Evolutionary conservation across 2,329 filamentous ascomycete species (phyloP).

Genomic region (Pestalotiopsis fici): DNA sequence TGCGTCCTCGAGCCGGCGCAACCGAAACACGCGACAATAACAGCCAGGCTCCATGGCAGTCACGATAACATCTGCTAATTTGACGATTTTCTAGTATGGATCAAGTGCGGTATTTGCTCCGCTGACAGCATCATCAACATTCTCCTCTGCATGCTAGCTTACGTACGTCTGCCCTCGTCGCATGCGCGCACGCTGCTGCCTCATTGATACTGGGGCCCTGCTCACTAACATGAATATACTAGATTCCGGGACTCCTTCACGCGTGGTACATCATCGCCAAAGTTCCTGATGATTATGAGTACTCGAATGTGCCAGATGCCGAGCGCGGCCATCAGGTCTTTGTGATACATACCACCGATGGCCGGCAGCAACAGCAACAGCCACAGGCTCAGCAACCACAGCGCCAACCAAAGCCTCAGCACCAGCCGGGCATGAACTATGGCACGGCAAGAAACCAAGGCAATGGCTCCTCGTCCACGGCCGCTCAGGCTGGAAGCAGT

Average conservation of each 20-base stretch:
- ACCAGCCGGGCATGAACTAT: constrained; percentile 44
- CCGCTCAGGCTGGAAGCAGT: constrained; percentile 42
- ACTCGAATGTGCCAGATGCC: constrained; percentile 62
- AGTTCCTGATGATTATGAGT: constrained; percentile 78
- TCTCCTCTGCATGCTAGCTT: constrained; percentile 79
- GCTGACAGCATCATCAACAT: constrained; percentile 95
- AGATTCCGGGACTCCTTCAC: constrained; percentile 86
- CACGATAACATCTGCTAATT: background rate
- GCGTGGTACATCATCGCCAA: constrained; percentile 97
- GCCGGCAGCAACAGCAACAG: constrained; percentile 32
- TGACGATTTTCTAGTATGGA: constrained; percentile 70
- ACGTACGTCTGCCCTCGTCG: constrained; percentile 38
- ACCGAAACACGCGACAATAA: background rate
- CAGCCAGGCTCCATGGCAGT: background rate
- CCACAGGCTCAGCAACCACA: constrained; percentile 25
- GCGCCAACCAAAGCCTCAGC: constrained; percentile 31
- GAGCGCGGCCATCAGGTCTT: constrained; percentile 74
- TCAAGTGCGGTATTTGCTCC: constrained; percentile 91
- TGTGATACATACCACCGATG: constrained; percentile 53
- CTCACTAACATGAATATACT: constrained; percentile 11
- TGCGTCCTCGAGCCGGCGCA: background rate
- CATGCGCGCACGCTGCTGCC: constrained; percentile 31
- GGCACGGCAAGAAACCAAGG: constrained; percentile 37
- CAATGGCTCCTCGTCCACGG: constrained; percentile 30
- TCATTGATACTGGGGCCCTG: background rate